Percentiles rank a stretch among this genome's conserved stretches.
Conservation (phyloP, 306 rosid genomes). For the Citrullus mucosospermus region DNA sequence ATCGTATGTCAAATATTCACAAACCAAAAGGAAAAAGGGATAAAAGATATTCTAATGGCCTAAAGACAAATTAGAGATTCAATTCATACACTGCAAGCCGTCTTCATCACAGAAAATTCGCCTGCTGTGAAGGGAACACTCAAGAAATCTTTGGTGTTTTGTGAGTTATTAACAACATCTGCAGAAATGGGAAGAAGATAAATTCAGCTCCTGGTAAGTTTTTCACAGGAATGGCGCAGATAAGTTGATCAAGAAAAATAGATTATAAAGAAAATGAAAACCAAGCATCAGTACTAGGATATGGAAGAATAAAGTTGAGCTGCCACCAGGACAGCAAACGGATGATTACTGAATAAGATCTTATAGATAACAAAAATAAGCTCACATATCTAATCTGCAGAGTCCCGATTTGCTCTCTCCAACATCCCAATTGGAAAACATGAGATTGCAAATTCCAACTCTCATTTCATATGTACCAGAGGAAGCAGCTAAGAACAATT, state of each 20-base stretch:
- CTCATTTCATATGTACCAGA: background rate
- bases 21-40: background rate
- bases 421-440: background rate
- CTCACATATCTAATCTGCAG: background rate
- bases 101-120: constrained; percentile 77
- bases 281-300: background rate
- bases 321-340: background rate
- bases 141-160: constrained; percentile 43
- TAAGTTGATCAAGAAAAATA: background rate
- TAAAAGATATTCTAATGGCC: background rate
- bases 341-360: background rate
- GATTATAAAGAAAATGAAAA: background rate
- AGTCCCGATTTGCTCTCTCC: background rate
- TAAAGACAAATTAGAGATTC: constrained; percentile 3
- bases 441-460: background rate
- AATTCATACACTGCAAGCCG: constrained; percentile 82
- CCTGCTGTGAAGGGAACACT: constrained; percentile 68
- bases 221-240: background rate
- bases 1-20: background rate
- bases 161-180: constrained; percentile 60
- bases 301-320: background rate
- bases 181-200: constrained; percentile 12
- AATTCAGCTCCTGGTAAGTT: background rate
- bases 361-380: background rate
- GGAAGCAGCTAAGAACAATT: no score